These are phyloP conservation scores for Rosa chinensis DNA, from an alignment of 306 rosid genomes.

Conservation along the genomic window DNA sequence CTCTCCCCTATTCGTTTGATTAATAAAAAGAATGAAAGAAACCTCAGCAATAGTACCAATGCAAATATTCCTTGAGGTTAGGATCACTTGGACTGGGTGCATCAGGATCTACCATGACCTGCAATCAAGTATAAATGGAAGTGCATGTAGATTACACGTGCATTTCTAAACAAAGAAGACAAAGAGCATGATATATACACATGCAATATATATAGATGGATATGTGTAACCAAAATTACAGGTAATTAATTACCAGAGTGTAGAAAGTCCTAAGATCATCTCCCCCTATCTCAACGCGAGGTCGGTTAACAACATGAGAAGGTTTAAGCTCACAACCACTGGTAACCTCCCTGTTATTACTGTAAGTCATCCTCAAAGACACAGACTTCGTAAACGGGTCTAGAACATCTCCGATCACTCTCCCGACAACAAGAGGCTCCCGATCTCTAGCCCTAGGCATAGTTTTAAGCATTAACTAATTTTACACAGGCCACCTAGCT, in stretches of 20 bases:
- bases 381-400: slow-evolving; percentile 46
- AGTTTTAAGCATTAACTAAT: not conserved
- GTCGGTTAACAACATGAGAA: slow-evolving; percentile 46
- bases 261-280: slow-evolving; percentile 54
- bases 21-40: not conserved
- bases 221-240: too few species aligned
- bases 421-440: slow-evolving; percentile 55
- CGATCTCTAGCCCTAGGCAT: slow-evolving; percentile 38
- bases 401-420: slow-evolving; percentile 56
- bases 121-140: not conserved
- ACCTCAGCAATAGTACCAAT: slow-evolving; percentile 35
- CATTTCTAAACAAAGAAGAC: not conserved
- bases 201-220: not conserved
- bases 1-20: not conserved
- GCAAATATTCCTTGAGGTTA: slow-evolving; percentile 53
- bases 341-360: slow-evolving; percentile 33
- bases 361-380: slow-evolving; percentile 36
- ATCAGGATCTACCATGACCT: slow-evolving; percentile 69
- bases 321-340: slow-evolving; percentile 60
- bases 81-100: slow-evolving; percentile 69
- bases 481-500: not conserved
- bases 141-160: not conserved
- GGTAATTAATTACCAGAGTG: slow-evolving; percentile 40
- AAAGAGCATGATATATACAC: not conserved
- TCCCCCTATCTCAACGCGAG: slow-evolving; percentile 53